Base-by-base conservation (phyloP, 345 rosid species). In the Sisymbrium altissimum region DNA sequence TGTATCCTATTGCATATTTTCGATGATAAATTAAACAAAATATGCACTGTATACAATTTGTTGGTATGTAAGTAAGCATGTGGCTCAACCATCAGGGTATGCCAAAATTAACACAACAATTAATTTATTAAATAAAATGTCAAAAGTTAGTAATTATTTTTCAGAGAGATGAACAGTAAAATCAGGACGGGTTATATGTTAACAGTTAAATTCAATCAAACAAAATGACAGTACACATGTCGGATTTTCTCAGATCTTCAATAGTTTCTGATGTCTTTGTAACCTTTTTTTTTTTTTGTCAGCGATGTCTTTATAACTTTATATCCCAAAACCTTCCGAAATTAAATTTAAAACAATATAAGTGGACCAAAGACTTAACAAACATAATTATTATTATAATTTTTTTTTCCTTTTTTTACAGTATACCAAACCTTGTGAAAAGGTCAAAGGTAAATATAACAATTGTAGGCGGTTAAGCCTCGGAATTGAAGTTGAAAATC, bases 121-220 rank as follows among this genome's bases (percentile, higher is more conserved):
- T 61, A 61, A 39, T 36, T 15, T n/a, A n/a, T 38, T 11, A 49
- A 27, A 36, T 18, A 32, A 43, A 35, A 59, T 9, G 36, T 13
- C 38, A 35, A 36, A 41, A 46, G 27, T 18, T 36, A 15, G 12
- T 36, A 56, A n/a, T 48, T 15, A 12, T 57, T 8, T 57, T 35
- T 11, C 27, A 30, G 44, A 60, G 36, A 52, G 21, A 53, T n/a
- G 57, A 54, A 69, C 35, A 62, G 36, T 40, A 29, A 25, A 41
- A 63, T 63, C 57, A 9, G 74, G 33, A 75, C 71, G 72, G 63
- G 54, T 43, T 70, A 57, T 78, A 50, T 70, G 61, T 35, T 80
- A 60, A 84, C 74, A 82, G 82, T 84, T 56, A 55, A 70, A 69
- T 48, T 66, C 71, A 84, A 78, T 78, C 64, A 82, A 72, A 50